phyloP scores from a whole-genome alignment of 2,329 filamentous ascomycete genomes.

The Alternaria sp. region DNA sequence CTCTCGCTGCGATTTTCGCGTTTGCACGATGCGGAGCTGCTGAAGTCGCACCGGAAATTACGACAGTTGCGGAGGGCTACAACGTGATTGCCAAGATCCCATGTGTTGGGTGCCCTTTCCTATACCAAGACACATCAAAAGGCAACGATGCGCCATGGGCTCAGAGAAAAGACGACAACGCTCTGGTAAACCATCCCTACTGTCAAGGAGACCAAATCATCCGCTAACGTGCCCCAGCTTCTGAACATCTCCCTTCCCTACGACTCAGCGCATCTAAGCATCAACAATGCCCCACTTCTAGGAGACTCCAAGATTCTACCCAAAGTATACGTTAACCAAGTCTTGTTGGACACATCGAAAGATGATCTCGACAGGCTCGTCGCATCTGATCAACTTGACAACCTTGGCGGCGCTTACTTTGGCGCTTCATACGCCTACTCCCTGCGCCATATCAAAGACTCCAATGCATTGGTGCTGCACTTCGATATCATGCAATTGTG shows the following conservation, averaged over 20 bases:
- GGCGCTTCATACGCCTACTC: constrained; percentile 41
- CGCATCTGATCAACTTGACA: constrained; percentile 30
- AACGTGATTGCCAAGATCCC: constrained; percentile 43
- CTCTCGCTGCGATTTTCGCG: constrained; percentile 6
- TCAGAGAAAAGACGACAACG: constrained; percentile 34
- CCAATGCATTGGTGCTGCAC: constrained; percentile 32
- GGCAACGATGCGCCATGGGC: constrained; percentile 34
- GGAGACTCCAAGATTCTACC: constrained; percentile 26
- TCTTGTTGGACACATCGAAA: constrained; percentile 28
- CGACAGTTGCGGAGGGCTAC: constrained; percentile 38
- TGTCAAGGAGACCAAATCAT: not conserved
- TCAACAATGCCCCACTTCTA: constrained; percentile 36
- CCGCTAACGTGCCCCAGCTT: constrained; percentile 19
- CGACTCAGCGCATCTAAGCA: constrained; percentile 27
- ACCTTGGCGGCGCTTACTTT: constrained; percentile 29
- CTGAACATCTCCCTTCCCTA: constrained; percentile 42
- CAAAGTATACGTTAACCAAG: constrained; percentile 38
- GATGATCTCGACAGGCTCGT: constrained; percentile 23
- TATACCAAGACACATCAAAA: constrained; percentile 39
- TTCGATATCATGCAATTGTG: constrained; percentile 39
- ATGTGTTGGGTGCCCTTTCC: constrained; percentile 41
- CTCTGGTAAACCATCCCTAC: constrained; percentile 22
- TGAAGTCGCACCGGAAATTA: constrained; percentile 39
- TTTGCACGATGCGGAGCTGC: constrained; percentile 11
- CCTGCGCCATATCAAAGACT: constrained; percentile 22